Conservation (phyloP, 2,329 filamentous ascomycete species). For the Venturia aucupariae region DNA sequence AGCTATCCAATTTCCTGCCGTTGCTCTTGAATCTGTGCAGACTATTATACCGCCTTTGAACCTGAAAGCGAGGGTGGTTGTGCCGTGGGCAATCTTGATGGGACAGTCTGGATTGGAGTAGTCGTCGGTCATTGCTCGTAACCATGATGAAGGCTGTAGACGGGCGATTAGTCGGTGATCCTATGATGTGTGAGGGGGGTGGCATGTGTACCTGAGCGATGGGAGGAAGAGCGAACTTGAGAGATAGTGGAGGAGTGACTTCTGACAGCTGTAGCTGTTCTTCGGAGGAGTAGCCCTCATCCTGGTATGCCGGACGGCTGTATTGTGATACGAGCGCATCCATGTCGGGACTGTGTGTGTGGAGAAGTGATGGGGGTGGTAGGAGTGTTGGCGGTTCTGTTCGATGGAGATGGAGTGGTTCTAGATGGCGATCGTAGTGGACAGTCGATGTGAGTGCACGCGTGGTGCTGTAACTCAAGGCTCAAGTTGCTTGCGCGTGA, state of each 20-base stretch:
- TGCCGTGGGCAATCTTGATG: slow-evolving; percentile 99
- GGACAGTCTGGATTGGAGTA: slow-evolving; percentile 89
- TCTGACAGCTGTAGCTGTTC: slow-evolving; percentile 64
- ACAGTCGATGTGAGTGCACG: neutral
- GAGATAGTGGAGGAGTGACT: slow-evolving; percentile 64
- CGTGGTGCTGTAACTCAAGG: neutral
- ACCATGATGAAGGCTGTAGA: slow-evolving; percentile 75
- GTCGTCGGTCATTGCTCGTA: slow-evolving; percentile 95
- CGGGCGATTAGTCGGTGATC: slow-evolving; percentile 15
- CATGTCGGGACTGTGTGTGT: slow-evolving; percentile 45
- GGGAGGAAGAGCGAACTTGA: slow-evolving; percentile 92
- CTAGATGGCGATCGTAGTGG: neutral
- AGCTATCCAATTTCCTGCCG: slow-evolving; percentile 97
- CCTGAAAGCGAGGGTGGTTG: slow-evolving; percentile 93
- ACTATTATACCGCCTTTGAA: slow-evolving; percentile 99
- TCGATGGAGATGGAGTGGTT: neutral
- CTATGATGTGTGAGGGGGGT: neutral
- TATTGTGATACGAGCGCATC: slow-evolving; percentile 90
- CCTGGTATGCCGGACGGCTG: slow-evolving; percentile 65
- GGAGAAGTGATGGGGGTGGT: neutral
- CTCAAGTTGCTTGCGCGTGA: neutral
- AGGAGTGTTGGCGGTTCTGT: neutral
- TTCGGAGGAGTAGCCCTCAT: slow-evolving; percentile 64
- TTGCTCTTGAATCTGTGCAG: slow-evolving; percentile 92
- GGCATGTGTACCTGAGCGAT: slow-evolving; percentile 67